Conservation (phyloP, 768 basidiomycete genomes). For the Tulasnella sp. region DNA sequence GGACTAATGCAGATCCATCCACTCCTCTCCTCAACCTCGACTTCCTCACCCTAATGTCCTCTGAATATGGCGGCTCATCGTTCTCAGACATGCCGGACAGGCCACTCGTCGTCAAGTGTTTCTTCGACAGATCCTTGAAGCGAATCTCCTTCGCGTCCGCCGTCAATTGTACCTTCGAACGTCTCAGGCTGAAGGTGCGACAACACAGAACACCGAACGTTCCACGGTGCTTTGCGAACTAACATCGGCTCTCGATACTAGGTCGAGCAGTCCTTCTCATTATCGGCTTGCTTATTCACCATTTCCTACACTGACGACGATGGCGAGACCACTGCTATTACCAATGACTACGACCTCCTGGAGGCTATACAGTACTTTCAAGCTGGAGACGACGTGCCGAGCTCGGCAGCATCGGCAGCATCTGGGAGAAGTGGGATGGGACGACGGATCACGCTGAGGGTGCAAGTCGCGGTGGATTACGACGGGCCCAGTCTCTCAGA, state of each 20-base stretch:
- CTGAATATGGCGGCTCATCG: slow-evolving; percentile 30
- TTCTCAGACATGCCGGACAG: slow-evolving; percentile 56
- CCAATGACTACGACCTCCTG: slow-evolving; percentile 66
- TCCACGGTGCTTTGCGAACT: neutral
- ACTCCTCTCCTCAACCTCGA: neutral
- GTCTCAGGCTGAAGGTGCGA: slow-evolving; percentile 68
- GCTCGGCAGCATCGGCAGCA: slow-evolving; percentile 68
- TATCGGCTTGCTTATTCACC: slow-evolving; percentile 63
- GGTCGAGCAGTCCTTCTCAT: slow-evolving; percentile 82
- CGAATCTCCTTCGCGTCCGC: slow-evolving; percentile 77
- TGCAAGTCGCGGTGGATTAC: slow-evolving; percentile 79
- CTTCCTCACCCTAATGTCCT: slow-evolving; percentile 24
- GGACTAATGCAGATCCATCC: neutral
- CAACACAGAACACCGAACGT: neutral
- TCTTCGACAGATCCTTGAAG: slow-evolving; percentile 68
- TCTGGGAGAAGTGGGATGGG: slow-evolving; percentile 50
- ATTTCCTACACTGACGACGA: slow-evolving; percentile 89
- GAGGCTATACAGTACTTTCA: slow-evolving; percentile 88
- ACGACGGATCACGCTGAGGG: slow-evolving; percentile 69
- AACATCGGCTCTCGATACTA: slow-evolving; percentile 37
- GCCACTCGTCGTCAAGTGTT: slow-evolving; percentile 78
- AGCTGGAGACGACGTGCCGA: slow-evolving; percentile 60
- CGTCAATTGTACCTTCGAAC: slow-evolving; percentile 70
- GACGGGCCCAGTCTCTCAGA: slow-evolving; percentile 90
- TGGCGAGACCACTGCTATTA: slow-evolving; percentile 67